phyloP scores from a whole-genome alignment of 2,329 filamentous ascomycete species.

The Beauveria asiatica region DNA sequence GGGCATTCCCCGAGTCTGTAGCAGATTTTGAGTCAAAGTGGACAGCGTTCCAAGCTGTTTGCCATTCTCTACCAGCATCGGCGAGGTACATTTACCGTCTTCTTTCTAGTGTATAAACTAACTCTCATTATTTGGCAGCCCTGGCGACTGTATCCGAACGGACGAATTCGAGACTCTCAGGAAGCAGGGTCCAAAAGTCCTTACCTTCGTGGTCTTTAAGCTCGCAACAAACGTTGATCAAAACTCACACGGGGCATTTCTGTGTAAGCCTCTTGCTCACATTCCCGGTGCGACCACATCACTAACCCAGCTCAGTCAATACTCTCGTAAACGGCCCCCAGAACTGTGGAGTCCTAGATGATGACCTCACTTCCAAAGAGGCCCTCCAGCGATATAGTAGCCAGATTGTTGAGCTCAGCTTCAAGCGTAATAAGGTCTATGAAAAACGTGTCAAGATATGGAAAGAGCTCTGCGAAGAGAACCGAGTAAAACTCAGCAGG shows the following conservation, averaged over 20 bases:
- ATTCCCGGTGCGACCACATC: not conserved
- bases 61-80: slow-evolving; percentile 1
- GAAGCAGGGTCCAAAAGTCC: slow-evolving; percentile 7
- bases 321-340: not conserved
- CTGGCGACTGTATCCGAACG: not conserved
- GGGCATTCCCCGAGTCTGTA: slow-evolving; percentile 2
- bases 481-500: not conserved
- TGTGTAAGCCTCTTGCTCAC: not conserved
- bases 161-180: slow-evolving; percentile 3
- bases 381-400: not conserved
- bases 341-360: not conserved
- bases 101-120: not conserved
- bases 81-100: not conserved
- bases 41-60: slow-evolving; percentile 4
- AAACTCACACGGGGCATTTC: slow-evolving; percentile 1
- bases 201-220: slow-evolving; percentile 3
- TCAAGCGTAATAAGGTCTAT: not conserved
- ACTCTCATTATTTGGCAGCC: not conserved
- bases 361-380: slow-evolving; percentile 1
- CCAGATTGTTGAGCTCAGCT: slow-evolving; percentile 1
- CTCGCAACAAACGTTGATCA: not conserved
- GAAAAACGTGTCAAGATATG: not conserved
- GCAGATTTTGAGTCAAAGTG: slow-evolving; percentile 7
- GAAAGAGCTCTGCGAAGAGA: not conserved
- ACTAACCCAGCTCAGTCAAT: slow-evolving; percentile 5